Evolutionary conservation across 225 moss, liverwort and hornwort genomes (phyloP), one percentile per base, ranked within the genome.

Genomic region (Ulota crispa): DNA sequence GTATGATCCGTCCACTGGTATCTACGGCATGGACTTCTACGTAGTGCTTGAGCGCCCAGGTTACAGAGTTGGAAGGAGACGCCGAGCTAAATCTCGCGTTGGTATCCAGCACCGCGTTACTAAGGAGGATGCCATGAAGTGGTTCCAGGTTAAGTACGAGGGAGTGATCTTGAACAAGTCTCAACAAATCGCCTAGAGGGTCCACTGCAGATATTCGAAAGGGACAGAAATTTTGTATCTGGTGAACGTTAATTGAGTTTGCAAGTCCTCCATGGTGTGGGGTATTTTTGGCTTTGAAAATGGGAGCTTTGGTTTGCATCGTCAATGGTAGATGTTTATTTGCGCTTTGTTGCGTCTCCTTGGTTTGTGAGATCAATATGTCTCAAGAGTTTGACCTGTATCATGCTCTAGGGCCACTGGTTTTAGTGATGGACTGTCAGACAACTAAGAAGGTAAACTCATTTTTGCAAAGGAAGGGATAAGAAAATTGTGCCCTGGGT

Each of bases 131-230:
- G 88, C 88, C 32, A 88, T 88, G 88, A 88, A 88, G 80, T 88
- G 88, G 88, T 88, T 88, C 76, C 88, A 88, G 88, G 88, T 88
- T n/a, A 88, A 88, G 43, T 88, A 88, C 12, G 88, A 88, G 88
- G 88, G 88, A 78, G 88, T 88, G 57, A 88, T 88, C 70, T 79
- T 88, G 85, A 88, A 88, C 85, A 88, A 88, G 60, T 88, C 88
- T 65, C 85, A 88, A 24, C 78, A 85, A 34, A 88, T 88, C 27
- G 63, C 74, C 26, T 84, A 68, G 78, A 82, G 65, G 65, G 42
- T 54, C 50, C 37, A 16, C 32, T 69, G 70, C 72, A 64, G 77
- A 28, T 54, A 8, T 41, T 63, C 28, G 69, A 68, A 61, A 76
- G 30, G 54, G 80, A 66, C 80, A 68, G 71, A 73, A 83, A 70